Base-by-base conservation (phyloP, 306 rosid species). In the Prunus salicina region DNA sequence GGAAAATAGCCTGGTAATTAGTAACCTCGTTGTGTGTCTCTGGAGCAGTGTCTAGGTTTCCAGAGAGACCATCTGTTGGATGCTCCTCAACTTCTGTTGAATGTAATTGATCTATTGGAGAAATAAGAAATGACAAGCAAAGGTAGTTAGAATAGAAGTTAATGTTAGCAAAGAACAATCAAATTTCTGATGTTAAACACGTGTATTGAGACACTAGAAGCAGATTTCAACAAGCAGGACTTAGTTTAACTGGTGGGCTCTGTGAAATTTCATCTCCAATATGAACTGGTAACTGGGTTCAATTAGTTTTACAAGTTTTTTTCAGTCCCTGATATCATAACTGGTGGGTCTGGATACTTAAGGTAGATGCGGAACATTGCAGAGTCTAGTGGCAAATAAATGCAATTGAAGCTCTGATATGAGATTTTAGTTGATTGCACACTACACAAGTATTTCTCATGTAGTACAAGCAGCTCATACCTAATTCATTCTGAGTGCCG, bases 1-100 rank as follows among this genome's bases (percentile, higher is more conserved):
- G 34, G 18, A 20, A 12, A 52, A 30, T 18, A 32, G 64, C 12
- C 19, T 18, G n/a, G 49, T 43, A 80, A 76, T 55, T 49, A 75
- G 20, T 73, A 83, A 91, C 97, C 96, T 87, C 87, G 19, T 68
- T 67, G 53, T 70, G 80, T 62, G 78, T 82, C 67, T 78, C 86
- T 34, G 80, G 71, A 77, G 51, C 91, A 80, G 71, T 50, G 22
- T 81, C 74, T 41, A 77, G 65, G 74, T 83, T 72, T 69, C 66
- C 57, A 46, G 81, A 53, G 20, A 67, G 24, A 74, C 55, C 81
- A 71, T 82, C 79, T 14, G 1, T 49, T 72, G 70, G 77, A 61
- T 64, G 75, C 73, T 76, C 77, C 74, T 84, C 86, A 77, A 67
- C 20, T 70, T 52, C 79, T 32, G 81, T 57, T 53, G 80, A 51